These are phyloP conservation scores for Rhizophagus prolifer DNA, from an alignment of 192 early-diverging fungal species.

Conservation along the genomic window DNA sequence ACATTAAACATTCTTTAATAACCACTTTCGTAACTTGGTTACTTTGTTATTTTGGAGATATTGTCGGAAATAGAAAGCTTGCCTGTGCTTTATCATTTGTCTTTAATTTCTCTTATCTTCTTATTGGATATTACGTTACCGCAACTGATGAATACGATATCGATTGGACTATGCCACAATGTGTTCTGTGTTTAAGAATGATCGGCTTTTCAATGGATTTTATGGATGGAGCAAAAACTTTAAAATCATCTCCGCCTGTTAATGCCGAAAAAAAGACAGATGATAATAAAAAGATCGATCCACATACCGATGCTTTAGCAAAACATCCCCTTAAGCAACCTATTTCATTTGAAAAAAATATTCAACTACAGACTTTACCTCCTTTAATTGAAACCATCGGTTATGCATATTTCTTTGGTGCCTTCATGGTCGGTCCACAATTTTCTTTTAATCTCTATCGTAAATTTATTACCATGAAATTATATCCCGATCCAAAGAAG, in stretches of 20 bases:
- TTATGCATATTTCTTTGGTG: slow-evolving; percentile 56
- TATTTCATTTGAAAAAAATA: slow-evolving; percentile 50
- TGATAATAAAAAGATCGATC: background rate
- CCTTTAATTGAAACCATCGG: slow-evolving; percentile 46
- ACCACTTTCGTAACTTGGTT: slow-evolving; percentile 47
- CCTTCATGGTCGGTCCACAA: slow-evolving; percentile 62
- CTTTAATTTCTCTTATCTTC: slow-evolving; percentile 54
- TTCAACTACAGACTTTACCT: slow-evolving; percentile 45
- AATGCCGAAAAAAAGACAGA: slow-evolving; percentile 25
- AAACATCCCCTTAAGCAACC: slow-evolving; percentile 24
- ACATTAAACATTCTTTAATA: slow-evolving; percentile 51
- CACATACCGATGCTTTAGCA: background rate
- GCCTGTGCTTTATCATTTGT: slow-evolving; percentile 42
- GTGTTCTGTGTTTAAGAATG: slow-evolving; percentile 59
- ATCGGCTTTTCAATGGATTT: slow-evolving; percentile 65
- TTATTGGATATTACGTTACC: slow-evolving; percentile 46
- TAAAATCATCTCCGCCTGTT: slow-evolving; percentile 5
- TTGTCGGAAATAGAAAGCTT: slow-evolving; percentile 35
- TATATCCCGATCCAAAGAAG: slow-evolving; percentile 41
- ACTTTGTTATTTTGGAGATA: slow-evolving; percentile 36
- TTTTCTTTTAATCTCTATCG: slow-evolving; percentile 60
- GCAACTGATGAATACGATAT: slow-evolving; percentile 57
- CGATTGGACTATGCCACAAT: slow-evolving; percentile 64
- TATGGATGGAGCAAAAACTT: slow-evolving; percentile 48
- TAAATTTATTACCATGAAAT: slow-evolving; percentile 44